Evolutionary conservation across 306 rosid genomes (phyloP).

Genomic region (Canavalia gladiata): DNA sequence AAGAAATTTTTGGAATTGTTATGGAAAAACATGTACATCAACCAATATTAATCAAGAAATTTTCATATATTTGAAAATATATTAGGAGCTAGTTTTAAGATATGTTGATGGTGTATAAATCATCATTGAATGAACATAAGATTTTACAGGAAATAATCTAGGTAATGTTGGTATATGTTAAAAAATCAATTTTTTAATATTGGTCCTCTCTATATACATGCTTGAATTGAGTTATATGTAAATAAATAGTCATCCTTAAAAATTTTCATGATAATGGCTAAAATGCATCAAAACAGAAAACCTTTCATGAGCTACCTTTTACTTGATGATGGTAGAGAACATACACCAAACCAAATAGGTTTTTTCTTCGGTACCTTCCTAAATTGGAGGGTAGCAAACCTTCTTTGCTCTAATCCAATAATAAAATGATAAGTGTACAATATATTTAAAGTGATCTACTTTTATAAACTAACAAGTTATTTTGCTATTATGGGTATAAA

Average conservation of each 20-base stretch:
- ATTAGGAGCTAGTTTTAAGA: not conserved
- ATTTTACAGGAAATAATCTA: not conserved
- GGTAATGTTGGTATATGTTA: not conserved
- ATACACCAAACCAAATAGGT: slow-evolving; percentile 72
- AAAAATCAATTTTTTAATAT: not conserved
- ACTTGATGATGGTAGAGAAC: slow-evolving; percentile 97
- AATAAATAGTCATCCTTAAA: not conserved
- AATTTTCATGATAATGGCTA: not conserved
- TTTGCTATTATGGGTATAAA: no score
- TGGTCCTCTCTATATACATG: not conserved
- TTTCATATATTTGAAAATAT: not conserved
- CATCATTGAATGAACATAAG: not conserved
- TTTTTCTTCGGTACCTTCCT: no score
- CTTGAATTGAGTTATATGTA: not conserved
- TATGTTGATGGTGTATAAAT: not conserved
- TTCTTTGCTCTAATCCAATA: no score
- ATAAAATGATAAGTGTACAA: no score
- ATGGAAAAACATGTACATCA: not conserved
- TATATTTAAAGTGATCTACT: no score
- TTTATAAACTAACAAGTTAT: no score
- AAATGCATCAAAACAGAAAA: slow-evolving; percentile 30
- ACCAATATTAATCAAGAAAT: not conserved
- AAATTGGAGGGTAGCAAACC: no score
- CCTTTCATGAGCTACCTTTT: slow-evolving; percentile 16
- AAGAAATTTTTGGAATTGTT: not conserved